Percentiles rank a stretch among this genome's conserved stretches.
Conservation (phyloP, 768 basidiomycete species). For the Xerocomellus intermedius region DNA sequence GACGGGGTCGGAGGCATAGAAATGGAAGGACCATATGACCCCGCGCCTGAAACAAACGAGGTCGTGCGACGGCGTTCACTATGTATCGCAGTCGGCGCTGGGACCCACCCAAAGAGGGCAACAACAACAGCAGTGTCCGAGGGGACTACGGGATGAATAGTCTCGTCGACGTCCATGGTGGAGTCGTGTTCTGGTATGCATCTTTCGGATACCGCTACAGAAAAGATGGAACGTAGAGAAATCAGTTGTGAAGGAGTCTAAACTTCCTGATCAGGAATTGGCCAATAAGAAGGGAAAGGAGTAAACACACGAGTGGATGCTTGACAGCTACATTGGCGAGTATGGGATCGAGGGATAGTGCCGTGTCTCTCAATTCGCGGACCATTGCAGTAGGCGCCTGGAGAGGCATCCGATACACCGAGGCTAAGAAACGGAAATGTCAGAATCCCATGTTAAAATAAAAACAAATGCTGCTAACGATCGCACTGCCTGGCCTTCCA, state of each 20-base stretch:
- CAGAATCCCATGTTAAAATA: not conserved
- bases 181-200: constrained; percentile 29
- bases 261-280: constrained; percentile 8
- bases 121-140: constrained; percentile 41
- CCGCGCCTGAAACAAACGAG: constrained; percentile 26
- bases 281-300: not conserved
- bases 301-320: constrained; percentile 65
- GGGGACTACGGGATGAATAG: constrained; percentile 19
- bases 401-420: constrained; percentile 74
- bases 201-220: constrained; percentile 27
- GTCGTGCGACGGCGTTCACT: constrained; percentile 10
- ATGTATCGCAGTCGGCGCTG: constrained; percentile 29
- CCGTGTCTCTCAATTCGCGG: constrained; percentile 56
- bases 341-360: constrained; percentile 50
- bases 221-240: constrained; percentile 48
- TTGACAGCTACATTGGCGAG: constrained; percentile 56
- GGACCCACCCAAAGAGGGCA: constrained; percentile 51
- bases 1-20: constrained; percentile 33
- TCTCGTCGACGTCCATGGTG: constrained; percentile 10
- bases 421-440: constrained; percentile 38
- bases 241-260: constrained; percentile 61
- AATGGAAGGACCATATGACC: constrained; percentile 29
- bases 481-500: constrained; percentile 84
- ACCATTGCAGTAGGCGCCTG: constrained; percentile 63
- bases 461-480: constrained; percentile 42